Base-by-base conservation (phyloP, 148 eudicot genomes). In the Rhododendron kiyosumense region DNA sequence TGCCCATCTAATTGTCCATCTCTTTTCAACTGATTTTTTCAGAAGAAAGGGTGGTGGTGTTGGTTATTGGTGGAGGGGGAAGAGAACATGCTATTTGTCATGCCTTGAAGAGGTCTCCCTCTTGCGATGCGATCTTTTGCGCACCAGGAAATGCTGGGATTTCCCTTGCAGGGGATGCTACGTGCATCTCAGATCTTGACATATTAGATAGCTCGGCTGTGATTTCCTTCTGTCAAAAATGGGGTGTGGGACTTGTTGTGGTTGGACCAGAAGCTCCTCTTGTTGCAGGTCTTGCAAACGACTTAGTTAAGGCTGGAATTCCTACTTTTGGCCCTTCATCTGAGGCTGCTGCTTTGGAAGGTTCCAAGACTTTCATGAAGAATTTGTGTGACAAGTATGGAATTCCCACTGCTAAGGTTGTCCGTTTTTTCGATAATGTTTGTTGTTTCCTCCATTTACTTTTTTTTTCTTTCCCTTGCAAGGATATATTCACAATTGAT, bases 241-340 rank as follows among this genome's bases (percentile, higher is more conserved):
- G 91, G 90, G 89, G 90, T 73, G 91, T 96, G 49, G 96, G 96
- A 14, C 79, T 96, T 30, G 98, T 96, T 89, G 97, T 96, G 83
- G 88, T 96, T 10, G 99, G 99, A 86, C 99, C 99, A n/a, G 98
- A 96, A 90, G 99, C 94, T 61, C 98, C 97, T 49, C 99, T 95
- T 82, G 98, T 96, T 84, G 91, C 95, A n/a, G 99, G 99, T 87
- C 98, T 96, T 81, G 93, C 96, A 82, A 95, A 96, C 67, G 96
- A 95, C 85, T 94, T 96, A 81, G 90, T 86, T 22, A 90, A 90
- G 82, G 94, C 92, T 87, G 97, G 98, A 79, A 92, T 96, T 84
- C 95, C 93, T 57, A 90, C 98, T 49, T 96, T 96, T 92, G 98
- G 99, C 75, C 99, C 99, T 82, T 94, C 98, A 74, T 91, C 96